Percentiles rank a stretch among this genome's conserved stretches.
phyloP scores from a whole-genome alignment of 768 basidiomycete species.

The Leccinum uliginosum region DNA sequence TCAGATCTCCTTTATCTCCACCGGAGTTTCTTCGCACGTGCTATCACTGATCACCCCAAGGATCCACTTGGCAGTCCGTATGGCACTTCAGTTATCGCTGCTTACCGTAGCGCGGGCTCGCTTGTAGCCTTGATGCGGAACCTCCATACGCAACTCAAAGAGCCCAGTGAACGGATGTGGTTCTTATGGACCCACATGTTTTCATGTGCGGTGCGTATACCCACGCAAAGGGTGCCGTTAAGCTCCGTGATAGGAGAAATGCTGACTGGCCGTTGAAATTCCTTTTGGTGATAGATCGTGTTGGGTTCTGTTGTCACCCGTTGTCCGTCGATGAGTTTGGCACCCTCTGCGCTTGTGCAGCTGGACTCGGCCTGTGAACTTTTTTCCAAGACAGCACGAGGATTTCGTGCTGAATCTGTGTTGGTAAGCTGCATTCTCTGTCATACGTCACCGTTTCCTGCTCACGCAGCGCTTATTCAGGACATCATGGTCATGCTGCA shows the following conservation, averaged over 20 bases:
- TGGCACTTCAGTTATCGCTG: slow-evolving; percentile 69
- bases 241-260: slow-evolving; percentile 9
- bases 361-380: slow-evolving; percentile 72
- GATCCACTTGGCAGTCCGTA: slow-evolving; percentile 71
- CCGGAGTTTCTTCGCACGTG: slow-evolving; percentile 69
- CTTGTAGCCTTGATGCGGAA: slow-evolving; percentile 69
- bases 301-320: slow-evolving; percentile 73
- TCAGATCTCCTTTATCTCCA: slow-evolving; percentile 67
- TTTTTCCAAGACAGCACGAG: slow-evolving; percentile 63
- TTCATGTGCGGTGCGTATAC: slow-evolving; percentile 55
- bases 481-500: slow-evolving; percentile 61
- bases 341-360: slow-evolving; percentile 68
- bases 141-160: slow-evolving; percentile 59
- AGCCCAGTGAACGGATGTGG: slow-evolving; percentile 63
- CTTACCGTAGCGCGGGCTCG: slow-evolving; percentile 69
- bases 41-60: slow-evolving; percentile 68
- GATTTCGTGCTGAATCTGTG: slow-evolving; percentile 62
- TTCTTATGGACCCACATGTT: slow-evolving; percentile 45
- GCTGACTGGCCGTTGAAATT: slow-evolving; percentile 14
- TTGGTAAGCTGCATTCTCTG: slow-evolving; percentile 39
- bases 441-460: neutral
- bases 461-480: slow-evolving; percentile 31
- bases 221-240: neutral
- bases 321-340: slow-evolving; percentile 75
- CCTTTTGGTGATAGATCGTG: slow-evolving; percentile 42